Evolutionary conservation across 345 rosid species (phyloP).

Genomic region (Ceriops decandra): DNA sequence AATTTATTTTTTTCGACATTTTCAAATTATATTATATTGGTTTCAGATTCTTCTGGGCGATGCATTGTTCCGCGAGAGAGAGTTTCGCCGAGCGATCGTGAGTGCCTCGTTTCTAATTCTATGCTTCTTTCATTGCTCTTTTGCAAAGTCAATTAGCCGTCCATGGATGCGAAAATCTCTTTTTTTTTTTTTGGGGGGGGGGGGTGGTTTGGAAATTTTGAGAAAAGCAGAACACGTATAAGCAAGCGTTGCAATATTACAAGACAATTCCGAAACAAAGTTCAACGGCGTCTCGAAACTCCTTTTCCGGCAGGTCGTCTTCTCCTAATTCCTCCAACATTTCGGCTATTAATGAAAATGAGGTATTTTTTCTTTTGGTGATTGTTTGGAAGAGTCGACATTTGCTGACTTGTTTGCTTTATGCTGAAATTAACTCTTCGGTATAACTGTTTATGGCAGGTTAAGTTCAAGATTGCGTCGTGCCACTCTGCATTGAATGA

Average conservation of each 20-base stretch:
- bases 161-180: background rate
- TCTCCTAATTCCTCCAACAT: constrained; percentile 66
- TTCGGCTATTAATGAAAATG: constrained; percentile 76
- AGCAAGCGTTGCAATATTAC: constrained; percentile 80
- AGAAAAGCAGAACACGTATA: constrained; percentile 56
- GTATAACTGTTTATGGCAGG: constrained; percentile 35
- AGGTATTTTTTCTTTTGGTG: constrained; percentile 37
- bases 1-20: background rate
- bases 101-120: constrained; percentile 23
- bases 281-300: constrained; percentile 56
- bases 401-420: background rate
- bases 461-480: constrained; percentile 93
- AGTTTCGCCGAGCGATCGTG: constrained; percentile 83
- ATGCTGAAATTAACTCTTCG: background rate
- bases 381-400: background rate
- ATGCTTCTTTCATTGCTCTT: background rate
- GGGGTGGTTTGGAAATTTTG: background rate
- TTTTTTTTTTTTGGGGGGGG: background rate
- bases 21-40: constrained; percentile 1
- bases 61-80: constrained; percentile 75
- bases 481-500: constrained; percentile 71
- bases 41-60: constrained; percentile 84
- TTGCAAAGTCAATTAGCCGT: background rate
- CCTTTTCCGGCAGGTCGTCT: constrained; percentile 71
- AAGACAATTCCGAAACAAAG: constrained; percentile 75